Percentiles rank a stretch among this genome's conserved stretches.
Evolutionary conservation across 228 moss, liverwort and hornwort species (phyloP).

Genomic region (Sphagnum magellanicum): DNA sequence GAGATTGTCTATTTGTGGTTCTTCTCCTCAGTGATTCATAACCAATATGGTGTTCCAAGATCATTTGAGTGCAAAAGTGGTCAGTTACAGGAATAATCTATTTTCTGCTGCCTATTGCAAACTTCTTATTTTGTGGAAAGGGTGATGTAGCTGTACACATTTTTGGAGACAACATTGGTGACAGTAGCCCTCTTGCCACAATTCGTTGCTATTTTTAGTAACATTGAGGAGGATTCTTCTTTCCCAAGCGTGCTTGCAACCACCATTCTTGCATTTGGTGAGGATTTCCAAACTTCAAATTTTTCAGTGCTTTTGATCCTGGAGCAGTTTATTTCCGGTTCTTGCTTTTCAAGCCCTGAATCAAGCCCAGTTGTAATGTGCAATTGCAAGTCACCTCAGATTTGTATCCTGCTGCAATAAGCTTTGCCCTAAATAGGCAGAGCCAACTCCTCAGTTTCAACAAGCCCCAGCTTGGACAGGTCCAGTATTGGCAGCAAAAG

Average conservation of each 20-base stretch:
- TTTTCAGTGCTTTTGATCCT: too few relatives aligned
- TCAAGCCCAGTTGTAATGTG: too few relatives aligned
- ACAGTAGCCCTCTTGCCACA: conserved; percentile 28
- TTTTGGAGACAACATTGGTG: conserved; percentile 50
- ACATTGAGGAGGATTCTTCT: conserved; percentile 73
- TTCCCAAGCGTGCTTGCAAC: conserved; percentile 79
- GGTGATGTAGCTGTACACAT: conserved; percentile 38
- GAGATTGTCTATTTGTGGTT: background rate
- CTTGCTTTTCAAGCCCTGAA: too few relatives aligned
- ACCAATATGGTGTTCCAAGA: background rate
- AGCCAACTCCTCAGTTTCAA: background rate
- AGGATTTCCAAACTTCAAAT: conserved; percentile 4
- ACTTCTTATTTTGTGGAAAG: background rate
- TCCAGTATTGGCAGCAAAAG: too few relatives aligned
- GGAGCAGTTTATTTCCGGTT: too few relatives aligned
- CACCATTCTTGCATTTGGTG: conserved; percentile 85
- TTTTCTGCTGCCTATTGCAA: background rate
- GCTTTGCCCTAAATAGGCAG: conserved; percentile 32
- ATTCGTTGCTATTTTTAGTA: conserved; percentile 61
- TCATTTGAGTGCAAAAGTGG: background rate
- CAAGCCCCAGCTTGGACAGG: too few relatives aligned
- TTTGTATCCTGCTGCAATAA: conserved; percentile 9
- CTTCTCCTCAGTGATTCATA: background rate
- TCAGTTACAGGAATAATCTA: background rate
- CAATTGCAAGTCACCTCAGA: too few relatives aligned